Conservation (phyloP, 2,329 filamentous ascomycete species). For the Sporothrix dimorphospora region DNA sequence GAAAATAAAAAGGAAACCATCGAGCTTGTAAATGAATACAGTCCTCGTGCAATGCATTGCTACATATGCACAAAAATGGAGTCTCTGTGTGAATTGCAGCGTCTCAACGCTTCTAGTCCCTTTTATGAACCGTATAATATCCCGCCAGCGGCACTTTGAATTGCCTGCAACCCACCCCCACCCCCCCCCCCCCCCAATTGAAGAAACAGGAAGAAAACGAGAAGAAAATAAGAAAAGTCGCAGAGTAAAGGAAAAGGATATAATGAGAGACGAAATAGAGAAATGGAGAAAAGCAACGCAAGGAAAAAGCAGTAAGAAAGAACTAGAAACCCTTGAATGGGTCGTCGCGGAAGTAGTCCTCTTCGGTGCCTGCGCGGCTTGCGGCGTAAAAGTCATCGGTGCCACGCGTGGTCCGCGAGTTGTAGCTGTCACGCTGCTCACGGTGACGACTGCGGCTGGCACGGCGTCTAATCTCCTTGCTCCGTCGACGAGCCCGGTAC, state of each 20-base stretch:
- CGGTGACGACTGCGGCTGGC: constrained; percentile 56
- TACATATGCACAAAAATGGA: background rate
- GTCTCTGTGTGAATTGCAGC: constrained; percentile 12
- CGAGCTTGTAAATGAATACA: background rate
- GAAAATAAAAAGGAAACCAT: background rate
- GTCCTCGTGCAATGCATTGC: constrained; percentile 15
- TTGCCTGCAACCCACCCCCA: constrained; percentile 19
- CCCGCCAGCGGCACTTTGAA: constrained; percentile 25
- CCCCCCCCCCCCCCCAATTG: background rate
- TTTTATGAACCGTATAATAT: constrained; percentile 23
- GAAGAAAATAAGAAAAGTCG: background rate
- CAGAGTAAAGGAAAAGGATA: constrained; percentile 19
- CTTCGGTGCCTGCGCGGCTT: constrained; percentile 53
- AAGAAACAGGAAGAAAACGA: background rate
- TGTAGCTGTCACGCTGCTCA: constrained; percentile 58
- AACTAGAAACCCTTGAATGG: constrained; percentile 64
- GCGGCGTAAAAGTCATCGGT: constrained; percentile 55
- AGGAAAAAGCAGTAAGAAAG: background rate
- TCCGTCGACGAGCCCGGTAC: constrained; percentile 53
- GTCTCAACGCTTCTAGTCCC: constrained; percentile 22
- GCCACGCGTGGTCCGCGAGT: constrained; percentile 49
- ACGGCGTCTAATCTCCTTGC: constrained; percentile 58
- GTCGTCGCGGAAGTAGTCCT: constrained; percentile 62
- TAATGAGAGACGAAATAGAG: constrained; percentile 9
- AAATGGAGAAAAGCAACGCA: background rate